These are phyloP conservation scores for Datura wrightii DNA, from an alignment of 257 asterid genomes.

Conservation along the genomic window DNA sequence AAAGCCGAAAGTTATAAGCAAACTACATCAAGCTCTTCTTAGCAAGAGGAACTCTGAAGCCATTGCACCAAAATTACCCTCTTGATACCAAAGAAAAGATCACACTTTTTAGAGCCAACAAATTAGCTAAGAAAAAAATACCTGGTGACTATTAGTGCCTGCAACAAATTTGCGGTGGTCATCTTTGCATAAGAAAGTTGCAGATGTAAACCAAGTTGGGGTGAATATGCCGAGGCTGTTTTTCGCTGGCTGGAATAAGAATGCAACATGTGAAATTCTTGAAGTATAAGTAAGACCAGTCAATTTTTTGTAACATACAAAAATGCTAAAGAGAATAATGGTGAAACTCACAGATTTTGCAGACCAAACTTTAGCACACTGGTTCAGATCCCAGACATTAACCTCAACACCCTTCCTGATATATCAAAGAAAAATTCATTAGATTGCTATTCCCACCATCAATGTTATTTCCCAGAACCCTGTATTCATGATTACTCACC, in stretches of 20 bases:
- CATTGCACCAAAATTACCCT: background rate
- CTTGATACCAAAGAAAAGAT: slow-evolving; percentile 17
- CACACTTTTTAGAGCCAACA: background rate
- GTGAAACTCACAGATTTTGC: slow-evolving; percentile 77
- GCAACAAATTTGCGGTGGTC: slow-evolving; percentile 90
- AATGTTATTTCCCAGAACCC: slow-evolving; percentile 24
- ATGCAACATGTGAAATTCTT: slow-evolving; percentile 35
- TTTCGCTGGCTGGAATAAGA: slow-evolving; percentile 73
- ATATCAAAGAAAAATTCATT: background rate
- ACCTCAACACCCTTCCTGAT: slow-evolving; percentile 91
- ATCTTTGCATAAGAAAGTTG: slow-evolving; percentile 76
- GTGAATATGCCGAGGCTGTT: slow-evolving; percentile 81
- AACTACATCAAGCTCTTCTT: background rate
- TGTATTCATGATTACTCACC: slow-evolving; percentile 57
- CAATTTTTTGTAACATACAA: background rate
- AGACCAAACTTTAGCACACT: slow-evolving; percentile 63
- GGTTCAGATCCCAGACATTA: slow-evolving; percentile 81
- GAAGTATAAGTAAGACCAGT: background rate
- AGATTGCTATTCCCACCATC: slow-evolving; percentile 12
- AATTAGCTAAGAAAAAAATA: slow-evolving; percentile 34
- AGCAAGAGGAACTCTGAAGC: background rate
- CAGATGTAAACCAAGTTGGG: slow-evolving; percentile 90
- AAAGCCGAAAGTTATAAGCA: background rate
- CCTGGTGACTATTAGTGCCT: slow-evolving; percentile 90
- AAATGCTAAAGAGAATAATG: slow-evolving; percentile 26